Percentiles rank a stretch among this genome's conserved stretches.
These are phyloP conservation scores for Fonsecaea pugnacius DNA, from an alignment of 2,329 filamentous ascomycete species.

Conservation along the genomic window DNA sequence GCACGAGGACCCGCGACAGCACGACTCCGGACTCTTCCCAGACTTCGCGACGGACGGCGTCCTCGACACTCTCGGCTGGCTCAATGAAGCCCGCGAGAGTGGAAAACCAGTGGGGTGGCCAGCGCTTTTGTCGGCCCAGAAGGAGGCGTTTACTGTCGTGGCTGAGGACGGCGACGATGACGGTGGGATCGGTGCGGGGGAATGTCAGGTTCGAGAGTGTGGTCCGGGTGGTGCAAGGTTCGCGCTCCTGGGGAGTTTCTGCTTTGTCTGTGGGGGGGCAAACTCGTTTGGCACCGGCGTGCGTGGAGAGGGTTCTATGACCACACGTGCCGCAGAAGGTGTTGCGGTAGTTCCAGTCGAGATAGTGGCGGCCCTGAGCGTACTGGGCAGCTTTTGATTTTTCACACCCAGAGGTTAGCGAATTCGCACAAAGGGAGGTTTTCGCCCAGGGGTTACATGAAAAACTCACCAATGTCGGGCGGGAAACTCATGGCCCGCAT, in stretches of 20 bases:
- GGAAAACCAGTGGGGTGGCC: slow-evolving; percentile 83
- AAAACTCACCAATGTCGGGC: slow-evolving; percentile 62
- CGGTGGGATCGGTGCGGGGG: slow-evolving; percentile 88
- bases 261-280: slow-evolving; percentile 52
- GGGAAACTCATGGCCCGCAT: slow-evolving; percentile 65
- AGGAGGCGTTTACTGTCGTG: slow-evolving; percentile 76
- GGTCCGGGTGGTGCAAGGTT: slow-evolving; percentile 77
- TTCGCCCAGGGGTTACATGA: not conserved
- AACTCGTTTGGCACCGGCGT: slow-evolving; percentile 51
- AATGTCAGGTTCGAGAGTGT: slow-evolving; percentile 90
- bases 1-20: slow-evolving; percentile 77
- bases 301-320: slow-evolving; percentile 67
- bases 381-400: slow-evolving; percentile 74
- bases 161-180: slow-evolving; percentile 92
- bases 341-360: slow-evolving; percentile 94
- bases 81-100: slow-evolving; percentile 87
- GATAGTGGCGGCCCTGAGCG: slow-evolving; percentile 81
- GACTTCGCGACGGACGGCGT: slow-evolving; percentile 79
- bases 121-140: slow-evolving; percentile 82
- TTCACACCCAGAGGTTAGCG: not conserved
- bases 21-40: slow-evolving; percentile 83
- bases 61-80: slow-evolving; percentile 82
- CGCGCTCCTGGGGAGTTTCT: slow-evolving; percentile 57
- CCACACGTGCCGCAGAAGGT: slow-evolving; percentile 91
- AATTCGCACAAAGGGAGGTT: not conserved